Evolutionary conservation across 2,329 filamentous ascomycete species (phyloP).

Genomic region (Diaporthe batatas): DNA sequence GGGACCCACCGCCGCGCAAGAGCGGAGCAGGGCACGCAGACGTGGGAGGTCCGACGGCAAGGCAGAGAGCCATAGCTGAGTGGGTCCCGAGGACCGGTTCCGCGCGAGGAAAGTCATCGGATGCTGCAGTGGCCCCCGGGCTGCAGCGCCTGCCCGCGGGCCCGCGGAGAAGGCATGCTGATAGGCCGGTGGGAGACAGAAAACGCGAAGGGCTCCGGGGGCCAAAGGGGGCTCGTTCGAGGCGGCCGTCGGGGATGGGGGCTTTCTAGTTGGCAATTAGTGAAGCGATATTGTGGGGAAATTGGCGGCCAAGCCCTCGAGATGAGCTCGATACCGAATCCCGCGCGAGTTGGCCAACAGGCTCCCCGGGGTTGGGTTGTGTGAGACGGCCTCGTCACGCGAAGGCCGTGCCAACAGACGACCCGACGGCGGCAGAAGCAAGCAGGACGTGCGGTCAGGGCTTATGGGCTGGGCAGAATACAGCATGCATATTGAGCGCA

Average conservation of each 20-base stretch:
- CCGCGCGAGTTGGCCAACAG: background rate
- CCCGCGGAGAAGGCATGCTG: background rate
- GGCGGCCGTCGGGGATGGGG: background rate
- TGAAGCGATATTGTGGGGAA: constrained; percentile 22
- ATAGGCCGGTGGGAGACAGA: background rate
- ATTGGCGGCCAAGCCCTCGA: constrained; percentile 22
- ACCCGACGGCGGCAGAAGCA: background rate
- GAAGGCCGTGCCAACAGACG: background rate
- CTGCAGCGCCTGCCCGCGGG: background rate
- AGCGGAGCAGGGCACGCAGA: constrained; percentile 16
- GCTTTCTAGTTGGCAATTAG: constrained; percentile 24
- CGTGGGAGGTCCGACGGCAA: constrained; percentile 1
- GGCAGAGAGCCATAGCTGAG: background rate
- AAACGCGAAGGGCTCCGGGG: background rate
- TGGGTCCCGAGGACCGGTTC: constrained; percentile 13
- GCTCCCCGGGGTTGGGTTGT: background rate
- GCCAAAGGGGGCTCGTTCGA: background rate
- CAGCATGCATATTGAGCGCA: background rate
- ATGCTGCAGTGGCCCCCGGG: background rate
- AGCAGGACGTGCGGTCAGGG: constrained; percentile 9
- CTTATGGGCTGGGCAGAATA: background rate
- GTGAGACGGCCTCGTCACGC: background rate
- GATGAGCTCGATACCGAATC: constrained; percentile 11
- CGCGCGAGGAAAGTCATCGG: constrained; percentile 4
- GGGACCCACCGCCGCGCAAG: background rate